Evolutionary conservation across 257 asterid genomes (phyloP).

Genomic region (Fraxinus pennsylvanica): DNA sequence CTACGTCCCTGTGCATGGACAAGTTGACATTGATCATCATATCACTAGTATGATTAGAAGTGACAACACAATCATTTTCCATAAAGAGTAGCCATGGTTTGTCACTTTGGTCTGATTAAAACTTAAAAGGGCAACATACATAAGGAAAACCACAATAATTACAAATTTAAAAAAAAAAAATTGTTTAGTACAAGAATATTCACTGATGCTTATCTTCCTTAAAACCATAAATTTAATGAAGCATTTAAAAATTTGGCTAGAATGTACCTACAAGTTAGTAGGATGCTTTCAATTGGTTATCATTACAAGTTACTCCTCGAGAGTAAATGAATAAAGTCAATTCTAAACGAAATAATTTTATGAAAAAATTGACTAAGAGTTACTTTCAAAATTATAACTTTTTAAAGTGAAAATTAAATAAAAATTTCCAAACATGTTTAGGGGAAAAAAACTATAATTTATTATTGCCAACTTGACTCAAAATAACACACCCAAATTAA

Average conservation of each 20-base stretch:
- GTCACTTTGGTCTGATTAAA: background rate
- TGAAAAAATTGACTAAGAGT: too few relatives aligned
- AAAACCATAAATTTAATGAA: background rate
- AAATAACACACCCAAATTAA: background rate
- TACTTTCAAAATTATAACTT: too few relatives aligned
- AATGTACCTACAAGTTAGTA: background rate
- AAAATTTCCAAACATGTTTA: too few relatives aligned
- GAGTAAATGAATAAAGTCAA: background rate
- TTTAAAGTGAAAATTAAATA: too few relatives aligned
- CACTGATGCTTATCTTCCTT: background rate
- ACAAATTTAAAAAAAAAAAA: background rate
- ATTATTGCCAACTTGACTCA: background rate
- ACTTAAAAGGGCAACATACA: background rate
- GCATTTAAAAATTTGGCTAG: background rate
- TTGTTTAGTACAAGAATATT: too few relatives aligned
- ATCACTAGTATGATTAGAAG: background rate
- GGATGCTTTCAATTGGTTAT: background rate
- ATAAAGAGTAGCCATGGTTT: background rate
- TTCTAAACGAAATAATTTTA: too few relatives aligned
- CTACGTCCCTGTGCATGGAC: too few relatives aligned
- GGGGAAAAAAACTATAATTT: background rate
- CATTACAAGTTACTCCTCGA: background rate
- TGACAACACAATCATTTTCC: conserved; percentile 7
- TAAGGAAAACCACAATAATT: background rate
- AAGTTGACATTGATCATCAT: background rate